Evolutionary conservation across 192 early-diverging fungal species (phyloP), one percentile per base, ranked within the genome.

Genomic region (Coemansia sp.): DNA sequence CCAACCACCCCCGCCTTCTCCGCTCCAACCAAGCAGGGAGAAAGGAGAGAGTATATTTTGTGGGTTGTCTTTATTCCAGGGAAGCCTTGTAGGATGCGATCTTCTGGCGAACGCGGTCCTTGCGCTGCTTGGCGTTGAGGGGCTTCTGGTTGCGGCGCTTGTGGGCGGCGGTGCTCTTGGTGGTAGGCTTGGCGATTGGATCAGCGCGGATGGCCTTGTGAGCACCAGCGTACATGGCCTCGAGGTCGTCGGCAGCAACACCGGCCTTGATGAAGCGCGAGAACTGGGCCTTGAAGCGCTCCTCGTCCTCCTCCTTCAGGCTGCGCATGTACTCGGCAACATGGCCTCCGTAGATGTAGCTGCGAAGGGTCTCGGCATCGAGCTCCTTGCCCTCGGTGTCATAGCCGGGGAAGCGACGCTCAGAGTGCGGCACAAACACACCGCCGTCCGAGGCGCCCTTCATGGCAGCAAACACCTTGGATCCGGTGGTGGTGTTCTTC

Each of bases 371-470:
- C 85, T 97, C 96, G 69, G 94, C 87, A 75, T 99, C 95, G 74
- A 95, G 88, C 78, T 84, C 75, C 92, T 97, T 96, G 71, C 85
- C 74, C 79, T 90, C 89, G 55, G 85, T 71, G 86, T 96, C 93
- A 87, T 86, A 99, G 77, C 95, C 97, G 67, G 97, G 95, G 93
- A 99, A 98, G 80, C 97, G 92, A 80, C 88, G 88, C 88, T 97
- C 94, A 69, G 84, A 85, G 92, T 99, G 95, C 73, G 97, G 97
- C 78, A 99, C 90, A 84, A 89, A 90, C 76, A 99, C 84, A 85
- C 97, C 97, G 88, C 97, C 97, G 85, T 99, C 95, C 65, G 92
- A 95, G 67, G 95, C 97, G 89, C 97, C 97, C 92, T 99, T 99
- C 77, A 97, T 87, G 83, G 91, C 95, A 82, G 89, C 97, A 68